Base-by-base conservation (phyloP, 176 grass and related monocot genomes). In the barley (Hordeum vulgare) region DNA sequence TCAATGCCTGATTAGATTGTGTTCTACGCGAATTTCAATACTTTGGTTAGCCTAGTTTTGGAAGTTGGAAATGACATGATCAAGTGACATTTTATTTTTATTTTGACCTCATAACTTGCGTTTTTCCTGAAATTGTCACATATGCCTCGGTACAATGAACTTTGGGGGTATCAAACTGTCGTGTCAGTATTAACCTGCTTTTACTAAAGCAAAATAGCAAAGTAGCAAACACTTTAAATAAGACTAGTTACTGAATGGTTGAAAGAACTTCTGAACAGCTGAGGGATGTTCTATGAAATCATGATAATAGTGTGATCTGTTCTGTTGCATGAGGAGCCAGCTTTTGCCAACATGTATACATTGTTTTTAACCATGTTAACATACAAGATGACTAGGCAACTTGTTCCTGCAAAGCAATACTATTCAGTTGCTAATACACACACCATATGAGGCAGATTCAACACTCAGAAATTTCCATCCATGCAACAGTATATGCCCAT, bases 111-210 rank as follows among this genome's bases (percentile, higher is more conserved):
- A 58, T 81, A 81, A 39, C 26, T 82, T 2, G 9, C 34, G 14
- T 75, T 76, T 47, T 49, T 49, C 70, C 70, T 49, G 41, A 74
- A 74, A 17, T 29, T 28, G 15, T 53, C 27, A 51, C 26, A 53
- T 31, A 54, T 53, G 7, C 33, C 67, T 81, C 39, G 54, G 11
- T 75, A 75, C 31, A 13, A 45, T 49, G 54, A 47, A 25, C 29
- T 85, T n/a, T 15, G 42, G 58, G 59, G 59, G 27, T 78, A 28
- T 18, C 47, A 78, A 85, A 44, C 41, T 80, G 13, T 70, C 31
- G 66, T 36, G 23, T 81, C 27, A 18, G 17, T 76, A 45, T 66
- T 57, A 58, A 67, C 27, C 3, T 67, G n/a, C 49, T 28, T 66
- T 27, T 61, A 28, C 57, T 65, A 64, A 24, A n/a, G 28, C 6